Evolutionary conservation across 1,284 basidiomycete species (phyloP).

Genomic region (Pseudozyma sp.): DNA sequence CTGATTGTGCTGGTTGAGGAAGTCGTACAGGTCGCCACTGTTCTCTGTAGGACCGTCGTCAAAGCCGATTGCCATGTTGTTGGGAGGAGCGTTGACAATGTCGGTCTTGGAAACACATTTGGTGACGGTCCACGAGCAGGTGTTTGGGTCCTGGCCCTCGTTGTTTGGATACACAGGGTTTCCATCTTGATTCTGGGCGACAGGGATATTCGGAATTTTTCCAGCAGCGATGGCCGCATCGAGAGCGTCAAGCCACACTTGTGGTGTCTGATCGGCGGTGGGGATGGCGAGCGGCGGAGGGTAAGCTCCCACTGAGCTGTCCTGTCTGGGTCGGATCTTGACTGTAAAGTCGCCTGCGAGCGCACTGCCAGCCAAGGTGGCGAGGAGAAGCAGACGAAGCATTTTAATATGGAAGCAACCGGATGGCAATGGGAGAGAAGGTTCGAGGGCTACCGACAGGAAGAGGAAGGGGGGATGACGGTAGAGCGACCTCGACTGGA

Average conservation of each 20-base stretch:
- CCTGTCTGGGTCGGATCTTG: constrained; percentile 37
- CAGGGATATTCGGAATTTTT: constrained; percentile 55
- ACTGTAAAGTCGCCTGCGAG: constrained; percentile 43
- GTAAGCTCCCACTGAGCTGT: constrained; percentile 11
- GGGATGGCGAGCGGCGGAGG: constrained; percentile 31
- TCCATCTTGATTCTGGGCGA: constrained; percentile 22
- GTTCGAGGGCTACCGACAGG: too few relatives aligned
- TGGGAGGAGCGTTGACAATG: constrained; percentile 75
- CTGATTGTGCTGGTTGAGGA: constrained; percentile 76
- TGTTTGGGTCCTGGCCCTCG: constrained; percentile 20
- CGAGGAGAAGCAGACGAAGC: constrained; percentile 30
- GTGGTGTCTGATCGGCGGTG: constrained; percentile 34
- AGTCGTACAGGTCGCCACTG: constrained; percentile 77
- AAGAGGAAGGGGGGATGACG: too few relatives aligned
- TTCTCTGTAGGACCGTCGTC: constrained; percentile 86
- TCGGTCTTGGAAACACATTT: constrained; percentile 75
- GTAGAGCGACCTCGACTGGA: too few relatives aligned
- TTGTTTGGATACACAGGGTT: constrained; percentile 47
- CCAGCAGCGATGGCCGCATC: constrained; percentile 42
- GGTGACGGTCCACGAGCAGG: constrained; percentile 55
- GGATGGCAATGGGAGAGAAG: background rate
- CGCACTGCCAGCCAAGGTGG: constrained; percentile 30
- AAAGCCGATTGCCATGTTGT: constrained; percentile 62
- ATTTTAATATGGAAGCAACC: constrained; percentile 2
- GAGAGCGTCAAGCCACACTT: constrained; percentile 51